Percentiles rank a stretch among this genome's conserved stretches.
Evolutionary conservation across 306 rosid species (phyloP).

Genomic region (Corylus americana): DNA sequence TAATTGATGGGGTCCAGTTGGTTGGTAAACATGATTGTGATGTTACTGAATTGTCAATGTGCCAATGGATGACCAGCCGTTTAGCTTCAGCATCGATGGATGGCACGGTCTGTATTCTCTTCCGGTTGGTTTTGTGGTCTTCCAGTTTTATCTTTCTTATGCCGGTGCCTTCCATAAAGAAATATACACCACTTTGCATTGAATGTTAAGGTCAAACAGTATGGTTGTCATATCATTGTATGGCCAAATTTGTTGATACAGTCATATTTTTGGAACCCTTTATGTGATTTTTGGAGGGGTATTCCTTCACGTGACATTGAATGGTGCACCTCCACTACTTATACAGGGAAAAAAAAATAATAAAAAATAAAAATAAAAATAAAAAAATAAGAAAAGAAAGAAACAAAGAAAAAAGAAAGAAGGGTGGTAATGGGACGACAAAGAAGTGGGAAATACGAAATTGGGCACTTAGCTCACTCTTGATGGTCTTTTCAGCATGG

Average conservation of each 20-base stretch:
- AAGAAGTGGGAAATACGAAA: background rate
- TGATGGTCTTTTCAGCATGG: no score
- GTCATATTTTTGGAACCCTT: no score
- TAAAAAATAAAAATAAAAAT: no score
- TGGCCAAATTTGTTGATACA: background rate
- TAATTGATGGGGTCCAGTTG: conserved; percentile 62
- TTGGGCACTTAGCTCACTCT: background rate
- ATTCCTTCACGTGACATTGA: background rate
- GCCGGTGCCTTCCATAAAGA: background rate
- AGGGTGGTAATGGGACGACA: background rate
- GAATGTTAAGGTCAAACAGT: background rate
- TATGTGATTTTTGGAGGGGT: background rate
- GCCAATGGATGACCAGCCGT: conserved; percentile 81
- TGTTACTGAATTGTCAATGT: conserved; percentile 73
- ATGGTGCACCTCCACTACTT: background rate
- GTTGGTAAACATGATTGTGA: conserved; percentile 66
- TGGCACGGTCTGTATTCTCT: conserved; percentile 60
- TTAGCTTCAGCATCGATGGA: conserved; percentile 76
- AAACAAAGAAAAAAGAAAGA: no score
- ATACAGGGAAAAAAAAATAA: no score
- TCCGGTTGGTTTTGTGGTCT: conserved; percentile 19
- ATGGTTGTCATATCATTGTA: background rate
- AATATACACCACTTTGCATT: background rate
- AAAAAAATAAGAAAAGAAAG: no score
- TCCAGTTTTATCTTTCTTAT: conserved; percentile 19